A percentile compares a stretch with the other conserved stretches of the same genome.
phyloP scores from a whole-genome alignment of 495 filamentous ascomycete species.

The Schizothecium vesticola region DNA sequence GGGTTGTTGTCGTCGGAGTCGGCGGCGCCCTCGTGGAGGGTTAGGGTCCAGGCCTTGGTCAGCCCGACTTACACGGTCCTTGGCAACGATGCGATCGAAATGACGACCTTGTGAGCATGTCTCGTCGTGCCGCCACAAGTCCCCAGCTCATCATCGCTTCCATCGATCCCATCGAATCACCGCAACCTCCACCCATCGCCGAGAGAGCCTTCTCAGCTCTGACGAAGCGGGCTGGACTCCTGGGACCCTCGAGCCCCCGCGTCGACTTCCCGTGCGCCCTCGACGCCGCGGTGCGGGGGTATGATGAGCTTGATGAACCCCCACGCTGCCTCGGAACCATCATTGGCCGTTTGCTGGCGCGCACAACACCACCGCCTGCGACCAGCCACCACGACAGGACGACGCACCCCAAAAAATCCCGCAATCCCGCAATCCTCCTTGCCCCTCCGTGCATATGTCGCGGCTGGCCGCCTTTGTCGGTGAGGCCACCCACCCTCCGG shows the following conservation, averaged over 20 bases:
- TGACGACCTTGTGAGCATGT: not conserved
- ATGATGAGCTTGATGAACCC: constrained; percentile 3
- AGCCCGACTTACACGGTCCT: not conserved
- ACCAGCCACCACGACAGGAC: not conserved
- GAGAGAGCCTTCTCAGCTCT: not conserved
- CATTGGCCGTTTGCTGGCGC: constrained; percentile 1
- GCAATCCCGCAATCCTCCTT: constrained; percentile 4
- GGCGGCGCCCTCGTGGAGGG: not conserved
- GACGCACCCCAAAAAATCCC: constrained; percentile 7
- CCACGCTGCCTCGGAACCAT: not conserved
- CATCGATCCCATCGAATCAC: not conserved
- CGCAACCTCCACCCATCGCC: not conserved
- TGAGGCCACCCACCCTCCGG: not conserved
- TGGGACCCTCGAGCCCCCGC: constrained; percentile 1
- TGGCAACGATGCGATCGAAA: not conserved
- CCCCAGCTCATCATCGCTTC: not conserved
- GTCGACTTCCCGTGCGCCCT: not conserved
- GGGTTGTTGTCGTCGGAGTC: not conserved
- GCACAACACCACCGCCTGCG: not conserved
- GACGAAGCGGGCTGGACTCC: not conserved
- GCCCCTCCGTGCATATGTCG: not conserved
- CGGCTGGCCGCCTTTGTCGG: not conserved
- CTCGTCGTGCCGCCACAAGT: not conserved
- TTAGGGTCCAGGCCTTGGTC: not conserved
- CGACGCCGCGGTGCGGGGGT: constrained; percentile 5